Conservation (phyloP, 306 rosid genomes). For the Rosa rugosa region DNA sequence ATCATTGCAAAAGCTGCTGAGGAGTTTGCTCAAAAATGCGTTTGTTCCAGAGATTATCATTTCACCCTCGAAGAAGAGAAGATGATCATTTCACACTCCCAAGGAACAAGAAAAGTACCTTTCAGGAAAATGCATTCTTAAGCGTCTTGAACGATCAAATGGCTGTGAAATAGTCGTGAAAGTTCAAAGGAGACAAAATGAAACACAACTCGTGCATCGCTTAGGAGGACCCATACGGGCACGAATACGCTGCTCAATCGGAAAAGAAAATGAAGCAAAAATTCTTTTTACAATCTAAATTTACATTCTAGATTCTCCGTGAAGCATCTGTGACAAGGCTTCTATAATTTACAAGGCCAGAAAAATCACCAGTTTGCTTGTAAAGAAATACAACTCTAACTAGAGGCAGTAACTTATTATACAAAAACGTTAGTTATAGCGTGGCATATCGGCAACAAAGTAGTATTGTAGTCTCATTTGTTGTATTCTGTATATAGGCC, state of each 20-base stretch:
- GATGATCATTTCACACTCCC: too few species aligned
- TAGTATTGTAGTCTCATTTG: conserved; percentile 2
- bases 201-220: too few species aligned
- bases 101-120: too few species aligned
- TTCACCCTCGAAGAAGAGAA: too few species aligned
- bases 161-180: too few species aligned
- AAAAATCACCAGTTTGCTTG: conserved; percentile 25
- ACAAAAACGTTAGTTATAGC: conserved; percentile 18
- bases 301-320: conserved; percentile 24
- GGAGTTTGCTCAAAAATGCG: too few species aligned
- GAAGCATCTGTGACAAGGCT: conserved; percentile 32
- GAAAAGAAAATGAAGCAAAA: conserved; percentile 18
- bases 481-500: conserved; percentile 21
- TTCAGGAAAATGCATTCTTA: too few species aligned
- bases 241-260: conserved; percentile 17
- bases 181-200: too few species aligned
- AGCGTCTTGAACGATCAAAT: too few species aligned
- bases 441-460: conserved; percentile 19
- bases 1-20: too few species aligned
- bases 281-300: conserved; percentile 25
- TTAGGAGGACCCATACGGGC: background rate
- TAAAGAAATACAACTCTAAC: conserved; percentile 28
- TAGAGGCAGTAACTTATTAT: conserved; percentile 18
- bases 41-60: too few species aligned
- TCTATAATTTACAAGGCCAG: conserved; percentile 36